Conservation (phyloP, 1,284 basidiomycete species). For the Rhodotorula sp. region DNA sequence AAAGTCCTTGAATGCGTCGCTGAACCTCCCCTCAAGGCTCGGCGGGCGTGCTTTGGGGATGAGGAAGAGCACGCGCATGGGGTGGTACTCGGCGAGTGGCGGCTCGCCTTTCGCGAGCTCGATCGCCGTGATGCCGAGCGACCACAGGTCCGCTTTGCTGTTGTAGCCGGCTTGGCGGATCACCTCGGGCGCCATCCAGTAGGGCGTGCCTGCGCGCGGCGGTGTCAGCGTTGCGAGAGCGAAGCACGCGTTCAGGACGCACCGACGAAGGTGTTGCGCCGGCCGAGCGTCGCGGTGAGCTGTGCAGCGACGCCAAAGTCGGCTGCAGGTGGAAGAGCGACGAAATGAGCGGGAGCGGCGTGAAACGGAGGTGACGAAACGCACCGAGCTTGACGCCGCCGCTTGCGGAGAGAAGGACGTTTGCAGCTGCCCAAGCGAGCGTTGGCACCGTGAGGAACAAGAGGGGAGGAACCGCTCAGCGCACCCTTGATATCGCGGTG, state of each 20-base stretch:
- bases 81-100: constrained; percentile 56
- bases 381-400: constrained; percentile 85
- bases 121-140: constrained; percentile 54
- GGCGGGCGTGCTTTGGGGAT: constrained; percentile 75
- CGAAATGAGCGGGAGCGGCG: background rate
- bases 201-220: constrained; percentile 69
- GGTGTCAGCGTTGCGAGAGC: no score
- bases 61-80: constrained; percentile 55
- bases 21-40: constrained; percentile 79
- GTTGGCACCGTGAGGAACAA: background rate
- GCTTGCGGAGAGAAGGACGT: constrained; percentile 82
- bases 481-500: constrained; percentile 94
- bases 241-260: background rate
- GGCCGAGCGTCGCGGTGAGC: constrained; percentile 70
- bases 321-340: constrained; percentile 55
- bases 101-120: constrained; percentile 56
- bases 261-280: constrained; percentile 85
- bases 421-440: constrained; percentile 62
- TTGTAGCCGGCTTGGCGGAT: constrained; percentile 85
- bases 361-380: constrained; percentile 13
- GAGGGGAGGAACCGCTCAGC: background rate
- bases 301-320: constrained; percentile 96
- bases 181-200: constrained; percentile 98
- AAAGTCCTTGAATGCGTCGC: constrained; percentile 87
- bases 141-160: constrained; percentile 56